Evolutionary conservation across 2,329 filamentous ascomycete genomes (phyloP).

Genomic region (Penicillium sp.): DNA sequence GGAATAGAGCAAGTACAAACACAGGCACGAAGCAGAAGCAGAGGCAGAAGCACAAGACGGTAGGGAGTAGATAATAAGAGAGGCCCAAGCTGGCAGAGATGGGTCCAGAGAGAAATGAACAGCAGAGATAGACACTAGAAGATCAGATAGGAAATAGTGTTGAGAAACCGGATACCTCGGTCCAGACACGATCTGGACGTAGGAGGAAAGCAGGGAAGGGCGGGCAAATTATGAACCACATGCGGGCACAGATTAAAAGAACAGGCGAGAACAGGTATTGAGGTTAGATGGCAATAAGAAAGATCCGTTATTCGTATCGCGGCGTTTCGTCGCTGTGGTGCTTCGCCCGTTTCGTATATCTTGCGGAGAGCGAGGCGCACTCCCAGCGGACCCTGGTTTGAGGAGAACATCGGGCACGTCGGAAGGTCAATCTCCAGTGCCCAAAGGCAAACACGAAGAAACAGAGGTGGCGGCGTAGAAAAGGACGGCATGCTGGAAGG

Average conservation of each 20-base stretch:
- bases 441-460: slow-evolving; percentile 20
- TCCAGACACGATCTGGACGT: slow-evolving; percentile 10
- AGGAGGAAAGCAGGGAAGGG: neutral
- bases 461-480: slow-evolving; percentile 11
- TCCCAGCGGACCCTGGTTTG: slow-evolving; percentile 3
- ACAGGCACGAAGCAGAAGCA: slow-evolving; percentile 7
- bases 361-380: neutral
- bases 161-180: slow-evolving; percentile 14
- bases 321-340: slow-evolving; percentile 13
- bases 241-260: neutral
- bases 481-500: slow-evolving; percentile 13
- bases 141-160: neutral
- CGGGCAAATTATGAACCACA: neutral
- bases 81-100: slow-evolving; percentile 1
- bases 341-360: neutral
- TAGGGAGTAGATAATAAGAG: neutral
- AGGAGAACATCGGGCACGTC: neutral
- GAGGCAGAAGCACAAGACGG: slow-evolving; percentile 1
- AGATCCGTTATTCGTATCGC: slow-evolving; percentile 22
- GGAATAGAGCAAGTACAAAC: slow-evolving; percentile 34
- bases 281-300: slow-evolving; percentile 10
- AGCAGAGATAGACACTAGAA: neutral
- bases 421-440: neutral
- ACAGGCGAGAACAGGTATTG: neutral
- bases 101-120: neutral